Base-by-base conservation (phyloP, 805 yeast genomes). In the Candida easanensis region DNA sequence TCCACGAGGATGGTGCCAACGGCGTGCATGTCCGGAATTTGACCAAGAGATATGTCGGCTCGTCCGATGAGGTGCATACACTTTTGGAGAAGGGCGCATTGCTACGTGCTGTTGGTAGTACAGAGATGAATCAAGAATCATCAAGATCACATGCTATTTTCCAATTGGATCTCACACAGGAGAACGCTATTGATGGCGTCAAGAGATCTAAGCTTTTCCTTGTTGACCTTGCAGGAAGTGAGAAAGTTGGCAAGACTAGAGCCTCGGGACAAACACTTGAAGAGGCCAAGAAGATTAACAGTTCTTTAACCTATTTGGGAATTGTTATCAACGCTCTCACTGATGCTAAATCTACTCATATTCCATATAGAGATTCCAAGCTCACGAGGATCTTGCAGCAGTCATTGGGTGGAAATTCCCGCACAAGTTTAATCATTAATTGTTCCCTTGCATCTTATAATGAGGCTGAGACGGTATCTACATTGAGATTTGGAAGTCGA, bases 211-310 rank as follows among this genome's bases (percentile, higher is more conserved):
- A 77, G 45, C 68, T 88, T 46, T 84, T 81, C 53, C 62, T 88
- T 28, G 91, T 88, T 11, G 97, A 88, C 64, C 70, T 88, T 50
- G 96, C 96, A 0, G 96, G 96, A 5, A 82, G 91, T 18, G 96
- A 90, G 61, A 85, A 81, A 60, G 79, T 82, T 30, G 79, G 80
- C 45, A 83, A 80, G 50, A 79, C 93, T 0, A 91, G 93, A 3
- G 91, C 90, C 1, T 63, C 77, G 0, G 93, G 93, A 1, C 79
- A 79, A 52, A 73, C 82, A 2, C 65, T 85, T 7, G 90, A 88
- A 57, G 97, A 89, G 54, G 88, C 95, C 1, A 85, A 85, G 56
- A 86, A 83, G 48, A 84, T 89, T 53, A 90, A 89, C 62, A 74
- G 80, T 33, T 85, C 96, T 1, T 70, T 88, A 30, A 79, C 88